Base-by-base conservation (phyloP, 495 filamentous ascomycete species). In the Talaromyces liani region DNA sequence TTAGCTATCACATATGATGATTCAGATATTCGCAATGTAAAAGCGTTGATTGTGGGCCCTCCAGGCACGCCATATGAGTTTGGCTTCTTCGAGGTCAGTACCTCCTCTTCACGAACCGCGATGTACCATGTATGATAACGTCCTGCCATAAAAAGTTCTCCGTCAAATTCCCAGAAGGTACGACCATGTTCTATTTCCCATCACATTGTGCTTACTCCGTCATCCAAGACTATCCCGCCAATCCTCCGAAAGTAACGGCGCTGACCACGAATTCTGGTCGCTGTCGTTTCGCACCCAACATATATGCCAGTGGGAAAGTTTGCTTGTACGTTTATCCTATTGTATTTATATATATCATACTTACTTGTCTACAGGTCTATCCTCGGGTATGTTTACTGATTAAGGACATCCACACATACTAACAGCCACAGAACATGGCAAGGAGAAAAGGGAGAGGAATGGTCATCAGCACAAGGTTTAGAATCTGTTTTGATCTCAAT, bases 11-110 rank as follows among this genome's bases (percentile, higher is more conserved):
- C 87, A 41, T 96, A 88, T 69, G 80, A 87, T 36, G 94, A 98
- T 71, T 84, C 84, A 63, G 91, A 98, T 74, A 88, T 97, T 57
- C 88, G 92, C 34, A 88, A 93, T 65, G 89, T 98, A 49, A 87
- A 85, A 67, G 95, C 93, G 36, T 74, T 98, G 57, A 91, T 98
- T 64, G 84, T 98, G 61, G 94, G 94, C 0, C 93, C 95, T 7
- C 92, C 94, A 57, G 93, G 93, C 61, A 96, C 94, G 0, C 93
- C 94, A 0, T 98, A 98, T 72, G 92, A 97, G 68, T 95, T 96
- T 70, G 94, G 93, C 4, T 97, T 96, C 80, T 98, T 96, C 69
- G 91, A 96, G 85, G 91, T 93, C 56, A 51, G 51, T 55, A 53
- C 10, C 14, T 62, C 58, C 18, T 62, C 58, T 55, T 20, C 39